Conservation (phyloP, 176 grass and related monocot species). For the Eleusine indica region DNA sequence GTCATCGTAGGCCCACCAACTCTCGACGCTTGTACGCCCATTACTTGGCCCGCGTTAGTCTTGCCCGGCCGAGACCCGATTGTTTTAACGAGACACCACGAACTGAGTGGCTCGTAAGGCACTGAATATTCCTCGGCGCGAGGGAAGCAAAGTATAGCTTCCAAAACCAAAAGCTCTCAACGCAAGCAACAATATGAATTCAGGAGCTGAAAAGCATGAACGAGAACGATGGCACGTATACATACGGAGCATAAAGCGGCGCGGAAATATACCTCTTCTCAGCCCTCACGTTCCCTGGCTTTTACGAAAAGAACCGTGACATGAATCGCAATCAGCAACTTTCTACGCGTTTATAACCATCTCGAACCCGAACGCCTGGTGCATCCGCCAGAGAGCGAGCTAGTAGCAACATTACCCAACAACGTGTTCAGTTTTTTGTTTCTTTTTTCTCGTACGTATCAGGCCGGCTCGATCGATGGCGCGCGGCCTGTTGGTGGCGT, state of each 20-base stretch:
- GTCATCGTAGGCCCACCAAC: not conserved
- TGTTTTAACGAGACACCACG: too few relatives aligned
- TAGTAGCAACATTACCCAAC: not conserved
- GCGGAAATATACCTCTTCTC: slow-evolving; percentile 25
- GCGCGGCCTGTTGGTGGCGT: slow-evolving; percentile 42
- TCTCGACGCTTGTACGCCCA: too few relatives aligned
- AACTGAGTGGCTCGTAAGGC: slow-evolving; percentile 42
- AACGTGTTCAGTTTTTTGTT: not conserved
- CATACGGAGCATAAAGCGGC: slow-evolving; percentile 27
- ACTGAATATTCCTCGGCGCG: slow-evolving; percentile 47
- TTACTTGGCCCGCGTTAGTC: too few relatives aligned
- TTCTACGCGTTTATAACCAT: slow-evolving; percentile 24
- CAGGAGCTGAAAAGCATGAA: not conserved
- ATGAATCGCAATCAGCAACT: not conserved
- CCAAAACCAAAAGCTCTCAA: not conserved
- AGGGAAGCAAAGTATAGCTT: slow-evolving; percentile 78
- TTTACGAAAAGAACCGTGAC: slow-evolving; percentile 61
- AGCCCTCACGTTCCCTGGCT: slow-evolving; percentile 35
- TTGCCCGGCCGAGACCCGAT: too few relatives aligned
- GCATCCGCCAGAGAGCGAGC: not conserved
- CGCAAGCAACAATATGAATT: not conserved
- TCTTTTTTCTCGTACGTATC: not conserved
- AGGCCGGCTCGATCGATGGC: slow-evolving; percentile 42
- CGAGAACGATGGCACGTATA: slow-evolving; percentile 32
- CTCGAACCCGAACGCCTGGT: not conserved